A percentile compares a stretch with the other conserved stretches of the same genome.
Conservation (phyloP, 106 monocot genomes). For the Dendrobium nobile region DNA sequence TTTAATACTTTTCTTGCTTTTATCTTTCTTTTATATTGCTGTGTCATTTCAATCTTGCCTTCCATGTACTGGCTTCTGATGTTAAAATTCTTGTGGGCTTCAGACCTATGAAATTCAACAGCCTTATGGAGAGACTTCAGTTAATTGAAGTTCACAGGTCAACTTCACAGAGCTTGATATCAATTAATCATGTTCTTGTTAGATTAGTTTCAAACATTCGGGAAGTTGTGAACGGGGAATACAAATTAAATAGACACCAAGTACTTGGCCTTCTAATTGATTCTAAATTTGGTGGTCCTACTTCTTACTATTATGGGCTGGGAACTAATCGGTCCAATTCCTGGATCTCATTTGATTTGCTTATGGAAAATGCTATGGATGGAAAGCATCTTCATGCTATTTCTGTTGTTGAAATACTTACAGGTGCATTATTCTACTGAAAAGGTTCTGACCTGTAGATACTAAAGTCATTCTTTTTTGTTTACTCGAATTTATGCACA, state of each 20-base stretch:
- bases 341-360: slow-evolving; percentile 80
- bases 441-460: neutral
- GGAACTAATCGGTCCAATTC: slow-evolving; percentile 42
- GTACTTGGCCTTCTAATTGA: slow-evolving; percentile 49
- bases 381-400: slow-evolving; percentile 63
- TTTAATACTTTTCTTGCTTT: too few species aligned
- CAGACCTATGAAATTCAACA: slow-evolving; percentile 66
- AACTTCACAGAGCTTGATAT: slow-evolving; percentile 28
- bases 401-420: slow-evolving; percentile 69
- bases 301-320: slow-evolving; percentile 25
- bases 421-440: slow-evolving; percentile 34
- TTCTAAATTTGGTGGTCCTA: slow-evolving; percentile 19
- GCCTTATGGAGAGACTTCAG: slow-evolving; percentile 56
- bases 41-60: too few species aligned
- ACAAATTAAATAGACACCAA: slow-evolving; percentile 25
- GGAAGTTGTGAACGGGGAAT: slow-evolving; percentile 25
- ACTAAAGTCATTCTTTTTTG: neutral
- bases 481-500: neutral
- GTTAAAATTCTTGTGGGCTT: neutral
- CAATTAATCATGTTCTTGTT: slow-evolving; percentile 25
- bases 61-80: neutral
- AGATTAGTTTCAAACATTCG: slow-evolving; percentile 43
- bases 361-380: slow-evolving; percentile 88
- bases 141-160: slow-evolving; percentile 46
- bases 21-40: too few species aligned